A percentile compares a stretch with the other conserved stretches of the same genome.
phyloP scores from a whole-genome alignment of 768 basidiomycete genomes.

The Phanerochaete sordida region DNA sequence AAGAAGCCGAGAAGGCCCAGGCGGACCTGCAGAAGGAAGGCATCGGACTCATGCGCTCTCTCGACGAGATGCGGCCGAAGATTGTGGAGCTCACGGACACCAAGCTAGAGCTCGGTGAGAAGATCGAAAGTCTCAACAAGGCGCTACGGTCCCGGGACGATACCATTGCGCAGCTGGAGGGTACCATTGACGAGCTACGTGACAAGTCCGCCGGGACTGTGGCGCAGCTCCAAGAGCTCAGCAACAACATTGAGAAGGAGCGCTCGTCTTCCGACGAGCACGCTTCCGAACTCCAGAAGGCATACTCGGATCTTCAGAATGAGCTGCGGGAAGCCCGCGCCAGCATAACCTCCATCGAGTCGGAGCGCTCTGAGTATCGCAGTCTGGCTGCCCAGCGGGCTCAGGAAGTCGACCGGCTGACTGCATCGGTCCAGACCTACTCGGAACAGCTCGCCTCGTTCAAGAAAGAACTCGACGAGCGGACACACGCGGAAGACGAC shows the following conservation, averaged over 20 bases:
- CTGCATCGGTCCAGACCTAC: constrained; percentile 39
- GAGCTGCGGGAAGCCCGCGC: constrained; percentile 54
- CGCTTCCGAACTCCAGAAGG: constrained; percentile 57
- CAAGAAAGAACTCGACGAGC: constrained; percentile 50
- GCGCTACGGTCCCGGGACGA: constrained; percentile 52
- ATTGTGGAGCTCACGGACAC: constrained; percentile 75
- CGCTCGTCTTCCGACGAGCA: constrained; percentile 43
- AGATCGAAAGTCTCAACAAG: constrained; percentile 52
- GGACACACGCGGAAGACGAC: constrained; percentile 49
- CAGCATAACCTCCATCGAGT: constrained; percentile 56
- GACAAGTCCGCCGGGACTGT: constrained; percentile 46
- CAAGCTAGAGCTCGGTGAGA: constrained; percentile 67
- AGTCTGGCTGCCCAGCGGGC: constrained; percentile 52
- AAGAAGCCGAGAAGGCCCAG: constrained; percentile 70
- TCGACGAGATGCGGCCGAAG: constrained; percentile 85
- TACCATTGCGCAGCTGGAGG: constrained; percentile 60
- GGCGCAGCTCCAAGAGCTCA: constrained; percentile 40
- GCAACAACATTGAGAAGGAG: constrained; percentile 51
- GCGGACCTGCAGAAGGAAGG: constrained; percentile 76
- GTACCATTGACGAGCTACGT: constrained; percentile 50
- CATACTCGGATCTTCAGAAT: constrained; percentile 57
- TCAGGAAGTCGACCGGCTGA: constrained; percentile 58
- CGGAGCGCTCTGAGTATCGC: constrained; percentile 58
- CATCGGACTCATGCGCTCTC: constrained; percentile 69
- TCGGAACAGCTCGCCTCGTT: constrained; percentile 51